A percentile compares a stretch with the other conserved stretches of the same genome.
Evolutionary conservation across 345 rosid species (phyloP).

Genomic region (Gossypium ekmanianum): DNA sequence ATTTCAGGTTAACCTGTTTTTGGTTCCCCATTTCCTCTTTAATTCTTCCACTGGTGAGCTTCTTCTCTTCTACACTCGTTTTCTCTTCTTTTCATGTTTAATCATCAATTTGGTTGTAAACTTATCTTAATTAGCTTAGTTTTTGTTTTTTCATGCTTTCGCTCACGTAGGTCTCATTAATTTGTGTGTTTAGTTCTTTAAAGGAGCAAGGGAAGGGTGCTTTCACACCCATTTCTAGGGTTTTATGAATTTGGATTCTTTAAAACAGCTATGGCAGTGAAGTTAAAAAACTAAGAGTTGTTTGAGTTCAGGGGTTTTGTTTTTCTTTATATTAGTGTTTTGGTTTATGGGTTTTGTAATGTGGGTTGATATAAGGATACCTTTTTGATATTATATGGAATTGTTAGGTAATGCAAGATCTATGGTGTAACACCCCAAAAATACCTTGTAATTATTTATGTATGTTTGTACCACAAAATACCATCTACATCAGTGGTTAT

Average conservation of each 20-base stretch:
- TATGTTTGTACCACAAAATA: too few relatives aligned
- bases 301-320: neutral
- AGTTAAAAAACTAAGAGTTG: neutral
- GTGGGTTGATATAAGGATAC: slow-evolving; percentile 24
- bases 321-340: neutral
- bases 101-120: neutral
- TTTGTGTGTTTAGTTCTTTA: neutral
- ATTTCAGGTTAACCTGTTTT: too few relatives aligned
- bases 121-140: slow-evolving; percentile 1
- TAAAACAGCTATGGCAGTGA: slow-evolving; percentile 9
- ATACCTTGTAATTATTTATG: too few relatives aligned
- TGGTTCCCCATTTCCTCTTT: neutral
- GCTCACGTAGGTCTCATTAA: neutral
- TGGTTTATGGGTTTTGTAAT: slow-evolving; percentile 24
- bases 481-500: too few relatives aligned
- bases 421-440: too few relatives aligned
- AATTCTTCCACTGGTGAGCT: slow-evolving; percentile 22
- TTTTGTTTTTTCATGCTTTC: slow-evolving; percentile 5
- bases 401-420: slow-evolving; percentile 28
- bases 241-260: slow-evolving; percentile 11
- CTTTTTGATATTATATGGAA: slow-evolving; percentile 17
- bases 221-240: slow-evolving; percentile 14
- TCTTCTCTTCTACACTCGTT: neutral
- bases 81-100: neutral
- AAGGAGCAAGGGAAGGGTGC: slow-evolving; percentile 11